phyloP scores from a whole-genome alignment of 140 eudicot genomes.

The Bidens hawaiensis region DNA sequence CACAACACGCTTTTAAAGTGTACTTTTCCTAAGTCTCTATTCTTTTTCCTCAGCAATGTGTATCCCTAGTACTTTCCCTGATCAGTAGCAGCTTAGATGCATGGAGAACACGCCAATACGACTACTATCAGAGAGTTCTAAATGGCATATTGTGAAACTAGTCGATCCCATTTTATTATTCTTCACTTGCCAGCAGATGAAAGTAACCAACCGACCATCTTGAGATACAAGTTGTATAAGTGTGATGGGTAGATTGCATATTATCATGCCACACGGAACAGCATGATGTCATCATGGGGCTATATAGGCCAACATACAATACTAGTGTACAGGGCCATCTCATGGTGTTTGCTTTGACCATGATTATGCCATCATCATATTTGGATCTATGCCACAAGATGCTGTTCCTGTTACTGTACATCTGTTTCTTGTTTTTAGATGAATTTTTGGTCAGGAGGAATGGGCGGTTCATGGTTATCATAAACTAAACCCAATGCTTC shows the following conservation, averaged over 20 bases:
- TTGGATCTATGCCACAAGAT: slow-evolving; percentile 22
- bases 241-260: slow-evolving; percentile 5
- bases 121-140: slow-evolving; percentile 89
- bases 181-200: slow-evolving; percentile 19
- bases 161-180: neutral
- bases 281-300: slow-evolving; percentile 11
- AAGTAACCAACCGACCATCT: slow-evolving; percentile 4
- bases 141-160: slow-evolving; percentile 80
- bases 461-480: slow-evolving; percentile 16
- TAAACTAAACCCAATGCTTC: slow-evolving; percentile 31
- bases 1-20: neutral
- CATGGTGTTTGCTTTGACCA: slow-evolving; percentile 27
- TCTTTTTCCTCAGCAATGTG: slow-evolving; percentile 79
- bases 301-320: slow-evolving; percentile 14
- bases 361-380: slow-evolving; percentile 7
- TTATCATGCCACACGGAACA: slow-evolving; percentile 20
- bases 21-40: neutral
- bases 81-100: slow-evolving; percentile 99
- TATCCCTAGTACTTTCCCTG: slow-evolving; percentile 93
- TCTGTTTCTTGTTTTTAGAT: slow-evolving; percentile 25
- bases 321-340: slow-evolving; percentile 27
- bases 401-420: slow-evolving; percentile 29
- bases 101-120: slow-evolving; percentile 98
- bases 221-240: slow-evolving; percentile 19
- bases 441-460: slow-evolving; percentile 24